These are phyloP conservation scores for Paracoccidioides brasiliensis DNA, from an alignment of 2,329 filamentous ascomycete species.

Conservation along the genomic window DNA sequence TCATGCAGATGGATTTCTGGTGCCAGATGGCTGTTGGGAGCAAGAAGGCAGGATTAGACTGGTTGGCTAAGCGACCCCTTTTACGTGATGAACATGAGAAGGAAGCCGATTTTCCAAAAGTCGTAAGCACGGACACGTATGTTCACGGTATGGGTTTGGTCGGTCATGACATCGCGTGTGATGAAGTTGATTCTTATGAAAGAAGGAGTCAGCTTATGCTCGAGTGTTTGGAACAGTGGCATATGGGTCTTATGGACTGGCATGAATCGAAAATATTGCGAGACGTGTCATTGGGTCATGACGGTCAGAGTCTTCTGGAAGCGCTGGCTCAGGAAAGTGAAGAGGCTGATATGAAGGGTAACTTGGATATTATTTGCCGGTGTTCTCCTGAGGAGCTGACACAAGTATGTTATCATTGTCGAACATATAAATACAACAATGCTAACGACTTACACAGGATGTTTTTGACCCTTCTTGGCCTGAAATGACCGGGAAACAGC, in stretches of 20 bases:
- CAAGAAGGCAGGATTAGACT: slow-evolving; percentile 72
- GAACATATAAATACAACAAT: not conserved
- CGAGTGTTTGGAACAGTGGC: slow-evolving; percentile 56
- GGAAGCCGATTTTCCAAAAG: slow-evolving; percentile 55
- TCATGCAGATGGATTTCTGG: slow-evolving; percentile 86
- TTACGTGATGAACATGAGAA: slow-evolving; percentile 55
- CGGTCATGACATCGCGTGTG: slow-evolving; percentile 44
- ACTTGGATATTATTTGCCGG: slow-evolving; percentile 23
- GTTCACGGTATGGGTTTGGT: slow-evolving; percentile 63
- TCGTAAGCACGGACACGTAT: slow-evolving; percentile 73
- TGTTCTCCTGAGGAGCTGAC: slow-evolving; percentile 16
- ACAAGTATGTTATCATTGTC: slow-evolving; percentile 15
- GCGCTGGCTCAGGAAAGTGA: slow-evolving; percentile 18
- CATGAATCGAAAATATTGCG: slow-evolving; percentile 23
- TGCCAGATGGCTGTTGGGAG: slow-evolving; percentile 93
- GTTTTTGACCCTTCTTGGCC: slow-evolving; percentile 52
- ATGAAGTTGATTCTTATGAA: slow-evolving; percentile 28
- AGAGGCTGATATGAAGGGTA: slow-evolving; percentile 24
- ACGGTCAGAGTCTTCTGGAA: slow-evolving; percentile 13
- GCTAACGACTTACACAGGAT: slow-evolving; percentile 25
- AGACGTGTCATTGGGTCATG: not conserved
- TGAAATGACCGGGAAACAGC: slow-evolving; percentile 40
- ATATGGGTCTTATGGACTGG: slow-evolving; percentile 49
- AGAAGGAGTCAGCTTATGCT: slow-evolving; percentile 50
- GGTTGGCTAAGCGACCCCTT: slow-evolving; percentile 72